Conservation (phyloP, 192 early-diverging fungal genomes). For the Backusella tarrabulga region DNA sequence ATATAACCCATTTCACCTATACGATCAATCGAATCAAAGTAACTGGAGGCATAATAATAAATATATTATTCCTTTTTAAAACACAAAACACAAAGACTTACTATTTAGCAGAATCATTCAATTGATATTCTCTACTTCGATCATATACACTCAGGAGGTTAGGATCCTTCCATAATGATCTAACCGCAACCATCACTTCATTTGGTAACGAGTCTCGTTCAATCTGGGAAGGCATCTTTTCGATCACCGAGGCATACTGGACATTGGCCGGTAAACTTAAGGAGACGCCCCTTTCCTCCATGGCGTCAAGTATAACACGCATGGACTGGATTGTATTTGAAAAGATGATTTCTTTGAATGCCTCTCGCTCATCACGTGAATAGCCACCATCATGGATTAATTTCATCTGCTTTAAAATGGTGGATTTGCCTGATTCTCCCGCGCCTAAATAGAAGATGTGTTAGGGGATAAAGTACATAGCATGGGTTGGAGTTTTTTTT, state of each 20-base stretch:
- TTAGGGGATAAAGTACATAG: background rate
- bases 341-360: conserved; percentile 95
- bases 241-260: conserved; percentile 67
- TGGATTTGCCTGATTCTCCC: conserved; percentile 96
- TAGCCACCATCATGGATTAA: conserved; percentile 96
- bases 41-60: conserved; percentile 46
- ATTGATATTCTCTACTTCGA: conserved; percentile 88
- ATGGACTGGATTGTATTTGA: conserved; percentile 94
- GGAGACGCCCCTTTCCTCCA: conserved; percentile 80
- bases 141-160: conserved; percentile 80
- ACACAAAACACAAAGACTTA: conserved; percentile 37
- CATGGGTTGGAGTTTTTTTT: background rate
- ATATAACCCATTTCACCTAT: conserved; percentile 79
- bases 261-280: conserved; percentile 66
- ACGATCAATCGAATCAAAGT: conserved; percentile 94
- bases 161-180: conserved; percentile 78
- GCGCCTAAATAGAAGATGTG: conserved; percentile 57
- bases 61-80: background rate
- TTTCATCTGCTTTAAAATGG: conserved; percentile 98
- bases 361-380: conserved; percentile 81
- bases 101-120: conserved; percentile 98
- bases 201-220: conserved; percentile 82
- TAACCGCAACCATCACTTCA: conserved; percentile 79
- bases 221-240: conserved; percentile 84
- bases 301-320: conserved; percentile 93